Evolutionary conservation across 257 asterid genomes (phyloP).

Genomic region (Nyctanthes arbortristis): DNA sequence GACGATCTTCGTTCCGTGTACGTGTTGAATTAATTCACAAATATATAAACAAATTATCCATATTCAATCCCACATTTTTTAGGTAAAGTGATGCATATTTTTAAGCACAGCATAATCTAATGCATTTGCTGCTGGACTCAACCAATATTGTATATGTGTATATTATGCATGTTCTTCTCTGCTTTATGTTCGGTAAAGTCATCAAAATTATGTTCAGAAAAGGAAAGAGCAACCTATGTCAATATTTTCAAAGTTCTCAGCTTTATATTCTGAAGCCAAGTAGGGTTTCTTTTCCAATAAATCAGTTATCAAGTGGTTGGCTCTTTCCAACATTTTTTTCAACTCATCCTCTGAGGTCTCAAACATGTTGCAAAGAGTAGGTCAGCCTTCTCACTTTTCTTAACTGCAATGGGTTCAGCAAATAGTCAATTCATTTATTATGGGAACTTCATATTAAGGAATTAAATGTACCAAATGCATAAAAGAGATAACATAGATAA

Average conservation of each 20-base stretch:
- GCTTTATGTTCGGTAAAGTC: too few species aligned
- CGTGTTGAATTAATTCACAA: too few species aligned
- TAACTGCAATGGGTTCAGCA: constrained; percentile 49
- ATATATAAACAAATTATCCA: too few species aligned
- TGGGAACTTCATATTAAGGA: constrained; percentile 8
- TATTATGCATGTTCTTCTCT: too few species aligned
- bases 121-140: too few species aligned
- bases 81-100: too few species aligned
- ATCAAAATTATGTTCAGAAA: too few species aligned
- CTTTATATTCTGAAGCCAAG: constrained; percentile 58
- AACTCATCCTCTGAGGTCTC: constrained; percentile 84
- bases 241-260: constrained; percentile 54
- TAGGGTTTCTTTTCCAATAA: constrained; percentile 56
- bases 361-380: constrained; percentile 62
- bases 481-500: too few species aligned
- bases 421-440: constrained; percentile 6
- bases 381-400: constrained; percentile 69
- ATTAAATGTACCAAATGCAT: constrained; percentile 1
- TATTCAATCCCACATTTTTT: too few species aligned
- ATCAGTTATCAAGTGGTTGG: constrained; percentile 58
- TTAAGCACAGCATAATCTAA: too few species aligned
- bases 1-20: too few species aligned
- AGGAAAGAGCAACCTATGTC: constrained; percentile 56
- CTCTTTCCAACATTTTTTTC: constrained; percentile 57
- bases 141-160: too few species aligned